phyloP scores from a whole-genome alignment of 2,329 filamentous ascomycete species.

The Exophiala bonariae region DNA sequence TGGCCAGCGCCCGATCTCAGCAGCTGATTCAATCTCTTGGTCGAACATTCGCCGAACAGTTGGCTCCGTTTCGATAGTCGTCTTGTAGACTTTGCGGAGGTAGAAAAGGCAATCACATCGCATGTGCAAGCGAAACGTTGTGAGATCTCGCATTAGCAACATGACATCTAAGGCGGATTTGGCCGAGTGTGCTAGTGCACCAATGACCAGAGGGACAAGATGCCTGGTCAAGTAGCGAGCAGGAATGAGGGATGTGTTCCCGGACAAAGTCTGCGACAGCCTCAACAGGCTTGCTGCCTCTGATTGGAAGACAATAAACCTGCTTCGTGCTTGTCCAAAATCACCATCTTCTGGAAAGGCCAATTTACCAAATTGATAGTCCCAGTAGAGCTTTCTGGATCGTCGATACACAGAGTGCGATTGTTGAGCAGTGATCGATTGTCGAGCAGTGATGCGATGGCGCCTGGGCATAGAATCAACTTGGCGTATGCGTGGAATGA shows the following conservation, averaged over 20 bases:
- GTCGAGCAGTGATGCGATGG: too few relatives aligned
- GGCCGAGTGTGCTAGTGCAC: conserved; percentile 39
- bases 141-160: conserved; percentile 36
- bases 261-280: too few relatives aligned
- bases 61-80: conserved; percentile 18
- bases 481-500: too few relatives aligned
- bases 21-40: conserved; percentile 20
- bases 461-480: too few relatives aligned
- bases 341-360: conserved; percentile 96
- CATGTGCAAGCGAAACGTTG: conserved; percentile 39
- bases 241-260: too few relatives aligned
- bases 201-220: neutral
- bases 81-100: conserved; percentile 38
- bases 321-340: conserved; percentile 72
- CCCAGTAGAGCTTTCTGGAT: too few relatives aligned
- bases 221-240: neutral
- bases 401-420: too few relatives aligned
- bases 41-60: conserved; percentile 21
- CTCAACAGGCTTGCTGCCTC: conserved; percentile 68
- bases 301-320: conserved; percentile 96
- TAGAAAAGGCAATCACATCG: conserved; percentile 49
- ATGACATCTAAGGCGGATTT: conserved; percentile 43
- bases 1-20: conserved; percentile 10
- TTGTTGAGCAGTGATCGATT: too few relatives aligned
- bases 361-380: conserved; percentile 75